Evolutionary conservation across 441 rosid genomes (phyloP).

Genomic region (Corymbia calophylla): DNA sequence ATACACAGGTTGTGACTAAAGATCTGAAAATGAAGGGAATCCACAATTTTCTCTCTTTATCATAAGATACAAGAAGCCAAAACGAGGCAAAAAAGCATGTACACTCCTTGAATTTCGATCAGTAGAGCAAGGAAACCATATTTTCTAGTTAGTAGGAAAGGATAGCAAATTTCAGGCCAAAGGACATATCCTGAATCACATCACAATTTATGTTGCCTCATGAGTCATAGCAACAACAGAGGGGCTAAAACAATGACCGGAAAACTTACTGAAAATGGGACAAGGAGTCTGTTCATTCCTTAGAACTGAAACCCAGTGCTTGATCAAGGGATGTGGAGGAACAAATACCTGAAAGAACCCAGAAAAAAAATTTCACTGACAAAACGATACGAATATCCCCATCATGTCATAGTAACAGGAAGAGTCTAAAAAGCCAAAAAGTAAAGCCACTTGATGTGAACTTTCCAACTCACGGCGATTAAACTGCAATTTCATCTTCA

Average conservation of each 20-base stretch:
- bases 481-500: not conserved
- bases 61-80: not conserved
- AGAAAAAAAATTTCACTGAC: not conserved
- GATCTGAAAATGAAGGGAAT: not conserved
- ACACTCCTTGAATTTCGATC: not conserved
- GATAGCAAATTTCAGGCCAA: not conserved
- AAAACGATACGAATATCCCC: not conserved
- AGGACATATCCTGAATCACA: not conserved
- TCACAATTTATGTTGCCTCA: not conserved
- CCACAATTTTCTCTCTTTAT: not conserved
- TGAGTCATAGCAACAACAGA: not conserved
- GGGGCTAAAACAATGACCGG: not conserved
- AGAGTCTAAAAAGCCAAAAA: not conserved
- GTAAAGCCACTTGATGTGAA: not conserved
- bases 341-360: conserved; percentile 55
- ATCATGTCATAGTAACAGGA: not conserved
- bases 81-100: not conserved
- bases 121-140: not conserved
- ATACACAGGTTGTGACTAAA: not conserved
- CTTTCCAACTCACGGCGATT: not conserved
- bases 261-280: conserved; percentile 66
- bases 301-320: conserved; percentile 87
- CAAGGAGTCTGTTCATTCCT: conserved; percentile 80
- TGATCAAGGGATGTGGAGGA: conserved; percentile 91
- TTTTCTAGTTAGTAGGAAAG: not conserved